Base-by-base conservation (phyloP, 2,329 filamentous ascomycete genomes). In the Penicillium olsonii region DNA sequence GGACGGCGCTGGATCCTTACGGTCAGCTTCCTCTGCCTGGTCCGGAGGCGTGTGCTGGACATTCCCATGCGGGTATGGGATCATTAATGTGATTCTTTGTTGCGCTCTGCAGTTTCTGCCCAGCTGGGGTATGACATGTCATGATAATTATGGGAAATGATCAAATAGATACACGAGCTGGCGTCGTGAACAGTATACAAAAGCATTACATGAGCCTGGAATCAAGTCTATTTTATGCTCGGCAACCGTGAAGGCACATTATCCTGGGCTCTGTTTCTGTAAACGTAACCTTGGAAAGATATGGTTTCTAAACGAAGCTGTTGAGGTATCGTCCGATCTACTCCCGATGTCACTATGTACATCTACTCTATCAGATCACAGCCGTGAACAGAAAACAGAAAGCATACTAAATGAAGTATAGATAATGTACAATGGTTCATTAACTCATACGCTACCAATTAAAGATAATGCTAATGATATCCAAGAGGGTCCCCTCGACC, bases 1-100 rank as follows among this genome's bases (percentile, higher is more conserved):
- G 67, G 24, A 68, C 71, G 10, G 53, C 59, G 11, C 64, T 69
- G 49, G 72, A 75, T 52, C 62, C 68, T 2, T 68, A 67, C 37
- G 60, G 50, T 14, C 46, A 49, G 35, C 55, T 55, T 24, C 53
- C 48, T 37, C 55, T 55, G 15, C 51, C 56, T 35, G 46, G 45
- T 11, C 2, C 41, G 14, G 42, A 39, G 9, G 19, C 29, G 10
- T 40, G 17, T 15, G 20, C 26, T 19, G 40, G 17, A n/a, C 31
- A 47, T 20, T 42, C 24, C 4, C 20, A 45, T 49, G 42, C 47
- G 4, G 45, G 40, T 20, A 49, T 49, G 47, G 47, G 47, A 9
- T 45, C 47, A 9, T 34, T 49, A 17, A 10, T 49, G 18, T 49
- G 29, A 49, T 39, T 47, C 3, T n/a, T 35, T 48, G 19, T 17